Conservation (phyloP, 768 basidiomycete genomes). For the Boletus tylopilopsis region DNA sequence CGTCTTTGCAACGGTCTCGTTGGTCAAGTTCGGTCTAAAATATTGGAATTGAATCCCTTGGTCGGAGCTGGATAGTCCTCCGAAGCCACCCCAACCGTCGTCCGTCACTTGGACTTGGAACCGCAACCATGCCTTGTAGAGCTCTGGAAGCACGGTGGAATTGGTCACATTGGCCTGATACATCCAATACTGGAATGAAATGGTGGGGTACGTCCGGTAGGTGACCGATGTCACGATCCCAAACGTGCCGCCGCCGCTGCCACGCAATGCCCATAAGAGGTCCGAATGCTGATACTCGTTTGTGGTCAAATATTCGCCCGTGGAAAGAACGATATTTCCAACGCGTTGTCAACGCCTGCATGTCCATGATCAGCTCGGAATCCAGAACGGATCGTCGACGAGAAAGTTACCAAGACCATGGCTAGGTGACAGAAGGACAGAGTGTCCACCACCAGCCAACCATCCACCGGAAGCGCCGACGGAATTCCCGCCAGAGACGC, state of each 20-base stretch:
- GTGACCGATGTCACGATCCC: constrained; percentile 47
- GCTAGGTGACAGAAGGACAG: constrained; percentile 32
- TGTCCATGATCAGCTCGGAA: not conserved
- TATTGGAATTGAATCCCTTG: constrained; percentile 15
- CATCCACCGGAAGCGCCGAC: constrained; percentile 51
- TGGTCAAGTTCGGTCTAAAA: constrained; percentile 35
- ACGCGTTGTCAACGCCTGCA: constrained; percentile 46
- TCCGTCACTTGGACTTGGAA: constrained; percentile 32
- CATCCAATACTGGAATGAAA: constrained; percentile 32
- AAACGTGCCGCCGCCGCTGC: constrained; percentile 48
- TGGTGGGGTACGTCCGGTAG: constrained; percentile 40
- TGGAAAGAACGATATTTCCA: constrained; percentile 47
- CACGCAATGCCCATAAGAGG: constrained; percentile 54
- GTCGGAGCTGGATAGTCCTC: not conserved
- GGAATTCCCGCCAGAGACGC: constrained; percentile 34
- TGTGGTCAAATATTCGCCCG: constrained; percentile 36
- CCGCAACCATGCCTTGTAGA: constrained; percentile 34
- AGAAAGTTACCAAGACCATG: constrained; percentile 41
- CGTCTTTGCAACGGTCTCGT: constrained; percentile 33
- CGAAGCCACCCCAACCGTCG: constrained; percentile 42
- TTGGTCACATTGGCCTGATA: constrained; percentile 34
- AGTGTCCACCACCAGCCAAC: constrained; percentile 50
- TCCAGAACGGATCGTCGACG: not conserved
- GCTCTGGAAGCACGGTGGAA: constrained; percentile 24
- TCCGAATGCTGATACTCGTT: constrained; percentile 43